These are phyloP conservation scores for Elsinoe arachidis DNA, from an alignment of 2,329 filamentous ascomycete genomes.

Conservation along the genomic window DNA sequence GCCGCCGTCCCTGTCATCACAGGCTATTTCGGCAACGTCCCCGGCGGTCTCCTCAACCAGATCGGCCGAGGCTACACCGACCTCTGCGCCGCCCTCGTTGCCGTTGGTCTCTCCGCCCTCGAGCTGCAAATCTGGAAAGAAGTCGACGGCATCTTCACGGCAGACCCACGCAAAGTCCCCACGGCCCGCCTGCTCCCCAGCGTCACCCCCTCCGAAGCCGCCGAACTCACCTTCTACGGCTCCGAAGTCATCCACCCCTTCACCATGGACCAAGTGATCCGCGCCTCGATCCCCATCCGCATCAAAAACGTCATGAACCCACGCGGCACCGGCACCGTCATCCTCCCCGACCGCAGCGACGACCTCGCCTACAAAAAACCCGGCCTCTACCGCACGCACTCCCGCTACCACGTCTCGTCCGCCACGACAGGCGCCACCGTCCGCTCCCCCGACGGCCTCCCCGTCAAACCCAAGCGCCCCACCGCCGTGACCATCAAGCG, in stretches of 20 bases:
- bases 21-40: constrained; percentile 90
- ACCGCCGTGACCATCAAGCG: constrained; percentile 90
- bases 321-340: constrained; percentile 66
- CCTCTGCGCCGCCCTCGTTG: constrained; percentile 82
- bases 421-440: constrained; percentile 12
- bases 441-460: constrained; percentile 9
- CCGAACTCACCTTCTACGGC: constrained; percentile 70
- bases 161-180: constrained; percentile 79
- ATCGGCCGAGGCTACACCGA: constrained; percentile 96
- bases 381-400: constrained; percentile 40
- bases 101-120: constrained; percentile 75
- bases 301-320: constrained; percentile 92
- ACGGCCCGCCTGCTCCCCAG: constrained; percentile 81
- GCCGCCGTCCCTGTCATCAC: constrained; percentile 50
- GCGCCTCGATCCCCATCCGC: constrained; percentile 71
- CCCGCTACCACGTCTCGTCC: constrained; percentile 34
- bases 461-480: constrained; percentile 35
- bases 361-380: constrained; percentile 46
- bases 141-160: constrained; percentile 88
- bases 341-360: constrained; percentile 64
- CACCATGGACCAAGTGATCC: constrained; percentile 88
- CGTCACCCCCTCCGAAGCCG: constrained; percentile 90
- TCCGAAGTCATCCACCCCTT: constrained; percentile 96
- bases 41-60: constrained; percentile 80
- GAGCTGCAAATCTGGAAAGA: constrained; percentile 99